Evolutionary conservation across 2,329 filamentous ascomycete genomes (phyloP), one percentile per base, ranked within the genome.

Genomic region (Plenodomus tracheiphilus): DNA sequence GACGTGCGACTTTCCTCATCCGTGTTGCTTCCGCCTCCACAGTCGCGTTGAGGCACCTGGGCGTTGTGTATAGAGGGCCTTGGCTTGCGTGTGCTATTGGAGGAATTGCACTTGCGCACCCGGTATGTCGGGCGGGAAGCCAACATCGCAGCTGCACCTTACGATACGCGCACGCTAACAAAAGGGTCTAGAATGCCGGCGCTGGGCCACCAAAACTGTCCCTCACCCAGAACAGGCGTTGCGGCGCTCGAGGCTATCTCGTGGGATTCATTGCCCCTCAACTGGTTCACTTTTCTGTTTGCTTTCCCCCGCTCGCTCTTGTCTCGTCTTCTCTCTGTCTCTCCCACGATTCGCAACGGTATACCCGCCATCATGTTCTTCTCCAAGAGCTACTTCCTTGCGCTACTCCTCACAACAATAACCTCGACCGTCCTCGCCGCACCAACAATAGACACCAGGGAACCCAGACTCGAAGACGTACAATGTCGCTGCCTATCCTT

Each of bases 401-500:
- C 28, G 28, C 28, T 32, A 10, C 28, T 32, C 28, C 28, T 11
- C 9, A 11, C 28, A 32, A 32, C 13, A 32, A 32, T 4, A 10
- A 7, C 28, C 7, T 8, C 28, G 15, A 34, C 40, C 19, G 41
- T 47, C 3, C 35, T 58, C 7, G 52, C 58, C 11, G 52, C 58
- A 0, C 54, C 61, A 10, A 32, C 28, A 32, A 32, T 6, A 32
- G 28, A 32, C 11, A 15, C 28, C 28, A 10, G 11, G 28, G 55
- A 54, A 30, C 35, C 35, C 19, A 45, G 49, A 13, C 49, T 62
- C 11, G 51, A 59, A 36, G 58, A 60, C 30, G 45, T 68, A 2
- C 51, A 59, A 34, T 68, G 65, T 41, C 59, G 59, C 40, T 68
- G 65, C 40, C 39, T 68, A 0, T 58, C 61, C 18, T 62, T 64